Evolutionary conservation across 306 rosid species (phyloP), one percentile per base, ranked within the genome.

Genomic region (Urtica urens): DNA sequence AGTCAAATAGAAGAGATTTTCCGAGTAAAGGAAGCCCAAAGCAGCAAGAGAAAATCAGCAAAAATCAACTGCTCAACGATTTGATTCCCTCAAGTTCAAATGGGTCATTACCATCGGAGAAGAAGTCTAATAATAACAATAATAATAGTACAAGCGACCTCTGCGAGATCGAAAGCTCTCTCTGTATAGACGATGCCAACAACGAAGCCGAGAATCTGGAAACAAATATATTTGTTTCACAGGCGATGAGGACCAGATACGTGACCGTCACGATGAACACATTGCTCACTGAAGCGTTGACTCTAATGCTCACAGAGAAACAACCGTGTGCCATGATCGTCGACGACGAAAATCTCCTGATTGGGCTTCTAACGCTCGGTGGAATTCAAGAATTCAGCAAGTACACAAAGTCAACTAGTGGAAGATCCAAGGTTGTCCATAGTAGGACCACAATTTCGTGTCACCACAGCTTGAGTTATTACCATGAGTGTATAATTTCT

Each of bases 161-260:
- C 49, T 74, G 76, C 73, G 80, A 90, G 64, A 64, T 72, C 59
- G 93, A 90, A 64, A 77, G 93, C 64, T 77, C 93, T 8, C 86
- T 77, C 34, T 74, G 87, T 58, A 51, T 77, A 23, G 71, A 58
- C 38, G 72, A 73, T 55, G 68, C 71, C 33, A 62, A 77, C 57
- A 57, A 31, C 53, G 83, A 72, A 50, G 34, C 60, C 25, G 6
- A 64, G 46, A 54, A 72, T 56, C 48, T 64, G 3, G 74, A 46
- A 69, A 64, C 65, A 66, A 78, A 65, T 66, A 68, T 77, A 58
- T 51, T 26, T 13, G 95, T 88, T 60, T 84, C 87, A 1, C 84
- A 84, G 62, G 97, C 97, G 75, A 84, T 88, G 95, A 84, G 76
- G 58, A 84, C 82, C 7, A 84, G 80, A 72, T 88, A 67, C 40